Evolutionary conservation across 2,329 filamentous ascomycete species (phyloP).

Genomic region (Chalaropsis ovoidea): DNA sequence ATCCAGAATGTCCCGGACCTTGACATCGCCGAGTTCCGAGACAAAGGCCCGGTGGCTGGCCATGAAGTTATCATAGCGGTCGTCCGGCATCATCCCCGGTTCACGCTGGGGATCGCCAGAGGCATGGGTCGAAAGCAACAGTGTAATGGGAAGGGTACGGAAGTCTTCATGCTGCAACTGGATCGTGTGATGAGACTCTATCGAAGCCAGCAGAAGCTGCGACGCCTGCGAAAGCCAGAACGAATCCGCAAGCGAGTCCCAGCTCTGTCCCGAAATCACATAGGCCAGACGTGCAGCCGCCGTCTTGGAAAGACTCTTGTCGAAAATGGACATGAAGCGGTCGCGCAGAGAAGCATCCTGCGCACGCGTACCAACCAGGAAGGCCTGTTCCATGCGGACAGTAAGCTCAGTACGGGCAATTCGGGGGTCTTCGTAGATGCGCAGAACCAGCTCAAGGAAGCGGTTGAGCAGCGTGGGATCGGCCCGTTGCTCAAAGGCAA

Average conservation of each 20-base stretch:
- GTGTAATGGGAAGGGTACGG: conserved; percentile 61
- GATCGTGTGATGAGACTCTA: conserved; percentile 72
- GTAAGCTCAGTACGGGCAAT: conserved; percentile 91
- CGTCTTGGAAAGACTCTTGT: conserved; percentile 85
- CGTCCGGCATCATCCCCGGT: conserved; percentile 64
- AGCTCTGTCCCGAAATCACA: conserved; percentile 84
- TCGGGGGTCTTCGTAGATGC: conserved; percentile 96
- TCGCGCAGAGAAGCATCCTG: conserved; percentile 95
- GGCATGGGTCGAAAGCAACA: conserved; percentile 61
- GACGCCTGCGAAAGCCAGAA: conserved; percentile 97
- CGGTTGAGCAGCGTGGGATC: conserved; percentile 81
- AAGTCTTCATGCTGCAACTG: conserved; percentile 80
- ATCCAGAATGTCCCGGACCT: conserved; percentile 77
- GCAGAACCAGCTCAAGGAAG: conserved; percentile 90
- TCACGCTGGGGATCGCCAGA: conserved; percentile 50
- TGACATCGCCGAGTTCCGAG: conserved; percentile 71
- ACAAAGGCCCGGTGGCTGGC: conserved; percentile 72
- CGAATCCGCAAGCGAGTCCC: conserved; percentile 87
- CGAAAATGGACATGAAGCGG: conserved; percentile 92
- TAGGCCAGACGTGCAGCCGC: conserved; percentile 83
- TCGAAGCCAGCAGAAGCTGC: conserved; percentile 79
- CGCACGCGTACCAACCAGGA: conserved; percentile 86
- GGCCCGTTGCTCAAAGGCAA: conserved; percentile 77
- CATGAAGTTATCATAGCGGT: conserved; percentile 71
- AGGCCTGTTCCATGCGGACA: conserved; percentile 94